phyloP scores from a whole-genome alignment of 805 yeast genomes.

The Candida hungchunana region DNA sequence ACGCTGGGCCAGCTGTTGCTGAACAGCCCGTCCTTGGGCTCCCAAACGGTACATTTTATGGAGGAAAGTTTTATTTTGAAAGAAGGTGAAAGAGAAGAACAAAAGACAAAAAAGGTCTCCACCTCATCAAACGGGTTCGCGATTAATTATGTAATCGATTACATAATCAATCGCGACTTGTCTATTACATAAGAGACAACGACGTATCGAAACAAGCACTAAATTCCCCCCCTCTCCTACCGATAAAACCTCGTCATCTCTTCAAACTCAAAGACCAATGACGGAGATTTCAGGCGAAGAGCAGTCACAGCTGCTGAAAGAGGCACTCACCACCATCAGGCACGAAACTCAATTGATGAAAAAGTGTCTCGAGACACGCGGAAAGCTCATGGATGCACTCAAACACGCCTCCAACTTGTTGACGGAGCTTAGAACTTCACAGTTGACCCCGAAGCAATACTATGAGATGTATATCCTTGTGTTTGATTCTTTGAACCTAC shows the following conservation, averaged over 20 bases:
- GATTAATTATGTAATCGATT: background rate
- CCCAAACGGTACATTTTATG: slow-evolving; percentile 28
- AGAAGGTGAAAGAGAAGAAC: too few species aligned
- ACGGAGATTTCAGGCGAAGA: too few species aligned
- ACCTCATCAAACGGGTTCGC: too few species aligned
- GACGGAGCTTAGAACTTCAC: slow-evolving; percentile 73
- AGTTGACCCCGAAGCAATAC: slow-evolving; percentile 82
- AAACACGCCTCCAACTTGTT: slow-evolving; percentile 82
- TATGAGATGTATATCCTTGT: slow-evolving; percentile 84
- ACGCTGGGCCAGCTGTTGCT: slow-evolving; percentile 20
- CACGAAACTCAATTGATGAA: slow-evolving; percentile 76
- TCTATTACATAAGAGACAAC: background rate
- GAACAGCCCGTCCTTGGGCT: slow-evolving; percentile 24
- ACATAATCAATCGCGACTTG: background rate
- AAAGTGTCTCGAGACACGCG: slow-evolving; percentile 62
- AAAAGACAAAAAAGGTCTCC: too few species aligned
- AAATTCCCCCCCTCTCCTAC: background rate
- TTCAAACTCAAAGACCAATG: too few species aligned
- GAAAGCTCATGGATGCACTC: slow-evolving; percentile 78
- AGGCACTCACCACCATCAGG: slow-evolving; percentile 47
- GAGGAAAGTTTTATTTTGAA: too few species aligned
- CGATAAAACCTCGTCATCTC: background rate
- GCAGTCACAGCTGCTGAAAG: slow-evolving; percentile 34
- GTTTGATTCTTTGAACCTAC: slow-evolving; percentile 72
- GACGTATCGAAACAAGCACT: background rate